phyloP scores from a whole-genome alignment of 495 filamentous ascomycete genomes.

The Tuber melanosporum region DNA sequence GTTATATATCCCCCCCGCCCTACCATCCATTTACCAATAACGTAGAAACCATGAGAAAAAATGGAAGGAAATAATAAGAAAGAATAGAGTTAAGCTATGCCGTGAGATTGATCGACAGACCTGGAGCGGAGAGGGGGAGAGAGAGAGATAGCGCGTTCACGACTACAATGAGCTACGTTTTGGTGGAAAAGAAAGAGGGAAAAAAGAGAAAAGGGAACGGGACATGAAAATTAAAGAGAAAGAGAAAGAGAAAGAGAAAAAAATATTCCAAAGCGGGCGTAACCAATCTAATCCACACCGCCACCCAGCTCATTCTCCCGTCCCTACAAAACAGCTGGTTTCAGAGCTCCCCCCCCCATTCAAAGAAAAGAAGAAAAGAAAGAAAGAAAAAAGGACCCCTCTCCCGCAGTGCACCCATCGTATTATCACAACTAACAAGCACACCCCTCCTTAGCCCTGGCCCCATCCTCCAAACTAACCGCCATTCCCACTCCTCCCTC shows the following conservation, averaged over 20 bases:
- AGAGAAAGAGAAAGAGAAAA: neutral
- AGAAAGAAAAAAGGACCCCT: neutral
- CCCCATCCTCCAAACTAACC: constrained; percentile 57
- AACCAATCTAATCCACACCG: constrained; percentile 2
- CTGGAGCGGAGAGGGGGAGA: neutral
- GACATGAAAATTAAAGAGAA: neutral
- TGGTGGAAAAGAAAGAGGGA: neutral
- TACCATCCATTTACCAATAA: constrained; percentile 1
- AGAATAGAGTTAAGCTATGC: constrained; percentile 13
- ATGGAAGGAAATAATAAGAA: neutral
- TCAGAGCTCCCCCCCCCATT: constrained; percentile 10
- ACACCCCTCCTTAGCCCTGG: constrained; percentile 80
- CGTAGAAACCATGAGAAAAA: constrained; percentile 7
- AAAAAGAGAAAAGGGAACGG: neutral
- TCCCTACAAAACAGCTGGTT: neutral
- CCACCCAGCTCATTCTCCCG: neutral
- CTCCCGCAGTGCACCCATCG: neutral
- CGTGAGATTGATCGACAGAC: neutral
- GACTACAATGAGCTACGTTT: neutral
- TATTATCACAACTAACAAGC: constrained; percentile 57
- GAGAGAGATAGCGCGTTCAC: neutral
- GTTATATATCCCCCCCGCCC: neutral
- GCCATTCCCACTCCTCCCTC: constrained; percentile 52
- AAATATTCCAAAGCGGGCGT: constrained; percentile 4
- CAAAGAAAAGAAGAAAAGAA: constrained; percentile 1